These are phyloP conservation scores for Eutrema heterophyllum DNA, from an alignment of 345 rosid genomes.

Conservation along the genomic window DNA sequence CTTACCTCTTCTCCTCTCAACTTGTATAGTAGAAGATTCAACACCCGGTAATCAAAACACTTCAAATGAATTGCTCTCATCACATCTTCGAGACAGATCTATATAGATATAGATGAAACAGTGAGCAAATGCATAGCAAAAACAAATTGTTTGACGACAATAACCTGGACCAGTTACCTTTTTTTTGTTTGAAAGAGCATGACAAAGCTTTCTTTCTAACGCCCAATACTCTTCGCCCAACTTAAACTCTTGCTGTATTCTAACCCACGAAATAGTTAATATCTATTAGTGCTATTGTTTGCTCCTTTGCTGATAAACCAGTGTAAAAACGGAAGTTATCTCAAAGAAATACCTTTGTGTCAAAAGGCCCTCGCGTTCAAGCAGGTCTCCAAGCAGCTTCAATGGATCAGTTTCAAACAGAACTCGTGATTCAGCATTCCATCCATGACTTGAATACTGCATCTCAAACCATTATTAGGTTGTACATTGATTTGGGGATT, in stretches of 20 bases:
- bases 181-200: constrained; percentile 42
- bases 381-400: constrained; percentile 43
- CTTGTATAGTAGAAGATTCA: constrained; percentile 78
- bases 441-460: constrained; percentile 33
- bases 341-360: constrained; percentile 47
- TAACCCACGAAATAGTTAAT: constrained; percentile 23
- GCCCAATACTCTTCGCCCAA: constrained; percentile 83
- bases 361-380: constrained; percentile 55
- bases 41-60: constrained; percentile 79
- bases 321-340: background rate
- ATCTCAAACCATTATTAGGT: constrained; percentile 25
- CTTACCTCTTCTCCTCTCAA: constrained; percentile 55
- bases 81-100: constrained; percentile 68
- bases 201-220: constrained; percentile 84
- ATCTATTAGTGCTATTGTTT: constrained; percentile 9
- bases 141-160: background rate
- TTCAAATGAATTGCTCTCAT: constrained; percentile 75
- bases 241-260: constrained; percentile 62
- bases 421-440: constrained; percentile 25
- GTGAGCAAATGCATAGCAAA: background rate
- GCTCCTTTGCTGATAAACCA: background rate
- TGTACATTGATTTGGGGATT: constrained; percentile 1
- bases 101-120: background rate
- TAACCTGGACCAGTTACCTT: constrained; percentile 37
- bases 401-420: constrained; percentile 48